Percentiles rank a stretch among this genome's conserved stretches.
Evolutionary conservation across 225 moss, liverwort and hornwort species (phyloP).

Genomic region (Thuidium tamariscinum): DNA sequence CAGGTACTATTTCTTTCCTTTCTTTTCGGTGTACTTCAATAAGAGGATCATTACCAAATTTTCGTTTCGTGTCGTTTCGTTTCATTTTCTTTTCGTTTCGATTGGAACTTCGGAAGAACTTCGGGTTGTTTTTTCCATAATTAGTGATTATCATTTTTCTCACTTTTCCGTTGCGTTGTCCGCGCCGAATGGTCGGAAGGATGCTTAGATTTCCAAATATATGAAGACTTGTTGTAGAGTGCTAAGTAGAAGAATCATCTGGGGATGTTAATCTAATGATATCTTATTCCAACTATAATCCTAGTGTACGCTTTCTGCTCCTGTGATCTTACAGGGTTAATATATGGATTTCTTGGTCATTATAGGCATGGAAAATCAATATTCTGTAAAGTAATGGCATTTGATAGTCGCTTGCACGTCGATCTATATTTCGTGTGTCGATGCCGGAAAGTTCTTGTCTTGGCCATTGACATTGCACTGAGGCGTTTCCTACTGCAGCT

Average conservation of each 20-base stretch:
- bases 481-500: constrained; percentile 27
- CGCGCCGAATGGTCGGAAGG: neutral
- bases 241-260: neutral
- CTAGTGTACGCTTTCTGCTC: neutral
- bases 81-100: neutral
- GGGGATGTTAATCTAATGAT: neutral
- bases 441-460: neutral
- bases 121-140: neutral
- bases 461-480: neutral
- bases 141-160: neutral
- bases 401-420: neutral
- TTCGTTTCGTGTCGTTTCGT: no score
- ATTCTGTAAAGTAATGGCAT: neutral
- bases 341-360: neutral
- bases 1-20: constrained; percentile 27
- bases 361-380: neutral
- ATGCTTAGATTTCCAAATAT: neutral
- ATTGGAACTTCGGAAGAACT: neutral
- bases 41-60: neutral
- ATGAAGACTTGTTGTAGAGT: neutral
- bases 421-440: neutral
- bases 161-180: neutral
- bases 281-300: neutral
- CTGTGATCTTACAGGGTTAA: neutral
- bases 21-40: neutral